Evolutionary conservation across 352 stramenopile genomes (phyloP).

Genomic region (Phytophthora cajani): DNA sequence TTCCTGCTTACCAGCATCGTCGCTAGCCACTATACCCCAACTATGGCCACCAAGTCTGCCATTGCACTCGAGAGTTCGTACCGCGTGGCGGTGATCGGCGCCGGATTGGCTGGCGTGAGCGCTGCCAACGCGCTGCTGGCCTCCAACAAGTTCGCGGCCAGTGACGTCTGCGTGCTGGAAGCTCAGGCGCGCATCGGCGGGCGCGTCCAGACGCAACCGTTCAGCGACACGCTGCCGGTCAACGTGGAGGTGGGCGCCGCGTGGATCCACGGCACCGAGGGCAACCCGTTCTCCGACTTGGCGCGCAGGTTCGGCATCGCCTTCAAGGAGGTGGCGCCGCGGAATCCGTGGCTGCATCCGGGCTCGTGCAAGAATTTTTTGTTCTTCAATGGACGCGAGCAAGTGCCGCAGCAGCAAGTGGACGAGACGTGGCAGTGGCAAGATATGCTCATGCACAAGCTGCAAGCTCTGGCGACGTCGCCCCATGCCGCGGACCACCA

Average conservation of each 20-base stretch:
- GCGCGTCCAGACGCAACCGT: constrained; percentile 53
- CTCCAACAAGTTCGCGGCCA: constrained; percentile 36
- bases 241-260: constrained; percentile 64
- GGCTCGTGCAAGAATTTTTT: constrained; percentile 53
- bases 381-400: constrained; percentile 41
- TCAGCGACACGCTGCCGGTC: constrained; percentile 49
- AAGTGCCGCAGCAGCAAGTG: constrained; percentile 38
- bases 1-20: neutral
- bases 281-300: constrained; percentile 51
- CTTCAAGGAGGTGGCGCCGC: constrained; percentile 56
- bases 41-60: constrained; percentile 21
- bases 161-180: constrained; percentile 58
- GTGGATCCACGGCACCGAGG: constrained; percentile 65
- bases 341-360: constrained; percentile 69
- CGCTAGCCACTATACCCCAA: neutral
- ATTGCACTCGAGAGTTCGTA: constrained; percentile 23
- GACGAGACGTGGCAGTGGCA: constrained; percentile 55
- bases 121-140: constrained; percentile 47
- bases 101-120: constrained; percentile 56
- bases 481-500: constrained; percentile 13
- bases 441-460: constrained; percentile 49
- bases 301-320: constrained; percentile 47
- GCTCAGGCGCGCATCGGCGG: constrained; percentile 57
- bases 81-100: constrained; percentile 57
- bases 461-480: constrained; percentile 45